These are phyloP conservation scores for Gonapodya prolifera DNA, from an alignment of 192 early-diverging fungal species.

Conservation along the genomic window DNA sequence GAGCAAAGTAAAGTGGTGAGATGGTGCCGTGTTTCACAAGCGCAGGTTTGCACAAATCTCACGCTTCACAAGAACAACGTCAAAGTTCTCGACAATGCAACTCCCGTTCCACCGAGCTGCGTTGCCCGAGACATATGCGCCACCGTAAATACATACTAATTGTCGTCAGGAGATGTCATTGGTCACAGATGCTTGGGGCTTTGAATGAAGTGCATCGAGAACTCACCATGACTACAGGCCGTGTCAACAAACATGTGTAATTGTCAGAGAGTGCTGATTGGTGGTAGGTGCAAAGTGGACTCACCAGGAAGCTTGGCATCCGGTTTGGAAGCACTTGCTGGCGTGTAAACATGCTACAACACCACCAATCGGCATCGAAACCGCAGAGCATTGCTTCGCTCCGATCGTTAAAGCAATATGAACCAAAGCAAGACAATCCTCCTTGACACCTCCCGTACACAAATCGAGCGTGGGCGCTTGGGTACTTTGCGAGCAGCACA, in stretches of 20 bases:
- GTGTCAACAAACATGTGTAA: too few relatives aligned
- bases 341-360: background rate
- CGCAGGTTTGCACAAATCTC: background rate
- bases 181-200: background rate
- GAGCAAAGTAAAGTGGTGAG: background rate
- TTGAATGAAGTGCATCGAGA: background rate
- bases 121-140: conserved; percentile 18
- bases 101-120: conserved; percentile 11
- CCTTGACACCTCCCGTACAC: background rate
- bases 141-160: conserved; percentile 22
- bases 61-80: conserved; percentile 17
- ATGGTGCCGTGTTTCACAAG: background rate
- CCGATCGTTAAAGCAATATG: background rate
- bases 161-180: background rate
- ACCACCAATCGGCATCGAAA: background rate
- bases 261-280: too few relatives aligned
- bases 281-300: too few relatives aligned
- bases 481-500: background rate
- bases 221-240: background rate
- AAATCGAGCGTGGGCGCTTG: background rate
- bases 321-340: background rate
- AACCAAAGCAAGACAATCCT: background rate
- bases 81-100: background rate
- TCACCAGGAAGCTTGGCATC: background rate
- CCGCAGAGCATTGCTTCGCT: too few relatives aligned